Conservation (phyloP, 1,284 basidiomycete genomes). For the Polyporus tsugae region DNA sequence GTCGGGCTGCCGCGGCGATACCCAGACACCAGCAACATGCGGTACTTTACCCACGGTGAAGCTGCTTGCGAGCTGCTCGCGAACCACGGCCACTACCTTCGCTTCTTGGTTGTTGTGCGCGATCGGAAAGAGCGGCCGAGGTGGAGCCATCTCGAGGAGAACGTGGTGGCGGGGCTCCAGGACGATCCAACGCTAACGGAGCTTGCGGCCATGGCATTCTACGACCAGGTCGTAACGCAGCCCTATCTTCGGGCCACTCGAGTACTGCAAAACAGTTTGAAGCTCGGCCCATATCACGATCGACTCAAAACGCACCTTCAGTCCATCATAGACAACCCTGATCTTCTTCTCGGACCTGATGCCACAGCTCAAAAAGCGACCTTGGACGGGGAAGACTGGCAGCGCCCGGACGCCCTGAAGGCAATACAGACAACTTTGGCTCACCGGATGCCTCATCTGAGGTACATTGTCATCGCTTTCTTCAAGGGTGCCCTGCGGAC, state of each 20-base stretch:
- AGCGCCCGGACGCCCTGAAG: slow-evolving; percentile 21
- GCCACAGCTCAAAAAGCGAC: slow-evolving; percentile 23
- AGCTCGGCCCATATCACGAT: slow-evolving; percentile 23
- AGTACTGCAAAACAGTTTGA: slow-evolving; percentile 16
- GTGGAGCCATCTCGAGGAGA: slow-evolving; percentile 45
- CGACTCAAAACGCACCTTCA: slow-evolving; percentile 26
- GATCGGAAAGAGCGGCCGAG: slow-evolving; percentile 34
- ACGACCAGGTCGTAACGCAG: slow-evolving; percentile 34
- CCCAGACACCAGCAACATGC: slow-evolving; percentile 39
- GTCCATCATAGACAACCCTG: slow-evolving; percentile 32
- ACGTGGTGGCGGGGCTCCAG: slow-evolving; percentile 43
- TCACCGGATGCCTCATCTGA: neutral
- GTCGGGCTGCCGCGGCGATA: slow-evolving; percentile 40
- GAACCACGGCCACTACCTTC: slow-evolving; percentile 11
- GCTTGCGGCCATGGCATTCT: slow-evolving; percentile 42
- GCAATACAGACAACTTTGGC: neutral
- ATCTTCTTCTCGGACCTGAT: slow-evolving; percentile 29
- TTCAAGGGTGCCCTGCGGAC: neutral
- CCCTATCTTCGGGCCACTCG: slow-evolving; percentile 31
- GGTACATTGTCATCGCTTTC: neutral
- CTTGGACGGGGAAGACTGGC: slow-evolving; percentile 38
- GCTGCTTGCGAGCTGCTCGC: slow-evolving; percentile 37
- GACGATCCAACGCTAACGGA: slow-evolving; percentile 48
- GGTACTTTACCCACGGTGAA: slow-evolving; percentile 40
- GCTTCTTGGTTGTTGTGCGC: slow-evolving; percentile 35